Base-by-base conservation (phyloP, 1,284 basidiomycete species). In the Mycosarcoma mackinlayi region DNA sequence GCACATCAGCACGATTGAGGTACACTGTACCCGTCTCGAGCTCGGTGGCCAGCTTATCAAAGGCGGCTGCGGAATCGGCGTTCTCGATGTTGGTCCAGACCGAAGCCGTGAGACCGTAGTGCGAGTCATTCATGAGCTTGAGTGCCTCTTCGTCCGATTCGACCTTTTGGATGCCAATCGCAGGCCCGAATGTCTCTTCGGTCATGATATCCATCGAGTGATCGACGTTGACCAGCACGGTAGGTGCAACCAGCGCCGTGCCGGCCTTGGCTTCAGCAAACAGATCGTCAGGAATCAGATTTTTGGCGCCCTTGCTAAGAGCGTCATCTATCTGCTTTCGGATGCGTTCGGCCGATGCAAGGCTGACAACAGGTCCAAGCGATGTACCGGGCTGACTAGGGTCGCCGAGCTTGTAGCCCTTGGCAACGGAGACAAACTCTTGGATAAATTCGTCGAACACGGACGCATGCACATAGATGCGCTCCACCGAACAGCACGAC, bases 161-260 rank as follows among this genome's bases (percentile, higher is more conserved):
- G 21, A 91, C 91, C 86, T 92, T 93, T 85, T 92, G 91, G 70
- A 97, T 93, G 8, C 93, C 93, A 31, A 95, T 86, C 8, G 94
- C 87, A 1, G 94, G 94, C 0, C 94, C 94, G 70, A 83, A 83
- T 3, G 82, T 83, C 57, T 87, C 76, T 75, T 89, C 89, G 85
- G 84, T 91, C 94, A 97, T 96, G 33, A 96, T 85, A 19, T 92
- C 91, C 94, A 97, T 97, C 13, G 86, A 90, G 83, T 97, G 94
- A 79, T 93, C 84, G 11, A 97, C 94, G 70, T 95, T 86, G 47
- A 93, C 86, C 19, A 98, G 85, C 1, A 97, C 92, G 77, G 93
- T 91, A 0, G 94, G 94, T 0, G 89, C 92, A 42, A 97, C 92
- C 70, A 90, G 92, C 0, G 93, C 87, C 0, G 91, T 91, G 5